These are phyloP conservation scores for Botrytis elliptica DNA, from an alignment of 2,329 filamentous ascomycete genomes.

Conservation along the genomic window DNA sequence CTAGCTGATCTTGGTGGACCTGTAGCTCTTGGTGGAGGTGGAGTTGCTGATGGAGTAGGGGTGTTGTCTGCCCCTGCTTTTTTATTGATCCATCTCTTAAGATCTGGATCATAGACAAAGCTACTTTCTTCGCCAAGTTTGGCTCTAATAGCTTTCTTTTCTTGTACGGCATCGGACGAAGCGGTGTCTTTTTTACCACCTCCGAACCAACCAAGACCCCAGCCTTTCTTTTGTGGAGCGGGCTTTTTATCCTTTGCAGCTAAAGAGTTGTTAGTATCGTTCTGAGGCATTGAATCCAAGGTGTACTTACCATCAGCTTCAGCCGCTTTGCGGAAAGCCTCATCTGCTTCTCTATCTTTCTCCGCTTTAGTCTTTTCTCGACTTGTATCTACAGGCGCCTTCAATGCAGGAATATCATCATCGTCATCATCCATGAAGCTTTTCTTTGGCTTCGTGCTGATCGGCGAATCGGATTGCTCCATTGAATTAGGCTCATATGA, in stretches of 20 bases:
- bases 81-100: slow-evolving; percentile 98
- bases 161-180: slow-evolving; percentile 39
- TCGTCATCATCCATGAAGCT: slow-evolving; percentile 83
- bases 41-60: slow-evolving; percentile 62
- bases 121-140: slow-evolving; percentile 92
- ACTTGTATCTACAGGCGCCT: slow-evolving; percentile 40
- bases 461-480: slow-evolving; percentile 43
- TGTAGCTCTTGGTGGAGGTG: slow-evolving; percentile 69
- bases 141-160: slow-evolving; percentile 74
- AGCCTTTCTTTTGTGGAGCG: slow-evolving; percentile 58
- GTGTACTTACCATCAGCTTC: slow-evolving; percentile 64
- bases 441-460: slow-evolving; percentile 62
- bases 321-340: slow-evolving; percentile 81
- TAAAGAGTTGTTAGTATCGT: slow-evolving; percentile 38
- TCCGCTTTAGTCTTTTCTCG: slow-evolving; percentile 62
- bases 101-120: slow-evolving; percentile 92
- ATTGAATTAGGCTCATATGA: slow-evolving; percentile 54
- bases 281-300: not conserved
- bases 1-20: slow-evolving; percentile 43
- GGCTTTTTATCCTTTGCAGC: slow-evolving; percentile 59
- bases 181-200: slow-evolving; percentile 60
- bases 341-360: slow-evolving; percentile 76
- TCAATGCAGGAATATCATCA: slow-evolving; percentile 58
- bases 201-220: slow-evolving; percentile 86
- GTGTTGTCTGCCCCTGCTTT: slow-evolving; percentile 66